Evolutionary conservation across 2,329 filamentous ascomycete species (phyloP), one percentile per base, ranked within the genome.

Genomic region (Tolypocladium ovalisporum): DNA sequence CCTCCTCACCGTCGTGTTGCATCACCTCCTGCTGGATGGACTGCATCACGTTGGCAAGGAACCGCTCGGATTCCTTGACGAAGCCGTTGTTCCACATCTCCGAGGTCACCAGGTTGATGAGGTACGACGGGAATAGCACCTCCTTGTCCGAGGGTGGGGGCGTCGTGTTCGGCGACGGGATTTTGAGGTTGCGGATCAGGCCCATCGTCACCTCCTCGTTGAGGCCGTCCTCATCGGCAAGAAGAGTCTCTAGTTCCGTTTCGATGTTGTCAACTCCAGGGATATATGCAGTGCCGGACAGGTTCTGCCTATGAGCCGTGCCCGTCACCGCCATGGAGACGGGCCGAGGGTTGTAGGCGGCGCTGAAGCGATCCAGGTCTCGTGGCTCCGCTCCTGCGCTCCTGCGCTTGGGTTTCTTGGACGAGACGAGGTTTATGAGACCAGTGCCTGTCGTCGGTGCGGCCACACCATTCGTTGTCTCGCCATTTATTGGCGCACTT

Each of bases 41-140:
- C 75, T 97, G 94, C 94, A 99, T 99, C 62, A 99, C 94, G 67
- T 97, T 99, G 68, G 94, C 94, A 61, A 99, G 81, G 83, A 99
- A 99, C 57, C 93, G 89, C 75, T 99, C 94, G 4, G 94, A 97
- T 75, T 99, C 94, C 79, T 99, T 99, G 66, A 99, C 94, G 70
- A 97, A 99, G 52, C 94, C 94, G 67, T 99, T 99, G 79, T 99
- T 99, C 94, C 94, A 99, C 94, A 99, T 99, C 77, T 99, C 94
- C 19, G 92, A 97, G 15, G 94, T 99, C 62, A 99, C 94, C 60
- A 99, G 81, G 74, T 99, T 99, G 79, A 99, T 99, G 66, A 99
- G 86, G 73, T 97, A 99, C 12, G 94, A 93, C 37, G 94, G 94
- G 86, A 99, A 99, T 55, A 99, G 81, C 27, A 99, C 93, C 73